A percentile compares a stretch with the other conserved stretches of the same genome.
These are phyloP conservation scores for Pharnaceum exiguum DNA, from an alignment of 148 eudicot species.

Conservation along the genomic window DNA sequence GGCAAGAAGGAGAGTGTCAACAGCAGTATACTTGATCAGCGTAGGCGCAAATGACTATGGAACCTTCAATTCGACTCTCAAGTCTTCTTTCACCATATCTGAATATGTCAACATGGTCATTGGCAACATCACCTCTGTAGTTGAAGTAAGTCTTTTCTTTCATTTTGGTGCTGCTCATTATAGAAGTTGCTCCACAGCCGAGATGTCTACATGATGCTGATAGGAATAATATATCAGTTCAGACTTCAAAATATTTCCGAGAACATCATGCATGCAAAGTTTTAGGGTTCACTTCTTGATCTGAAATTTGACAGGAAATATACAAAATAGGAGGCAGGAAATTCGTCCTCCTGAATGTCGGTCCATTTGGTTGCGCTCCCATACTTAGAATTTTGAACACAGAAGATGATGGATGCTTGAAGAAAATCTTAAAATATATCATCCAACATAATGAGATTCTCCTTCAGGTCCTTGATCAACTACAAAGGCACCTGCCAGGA, in stretches of 20 bases:
- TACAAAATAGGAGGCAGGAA: slow-evolving; percentile 34
- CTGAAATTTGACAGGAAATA: slow-evolving; percentile 16
- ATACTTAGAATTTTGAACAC: slow-evolving; percentile 7
- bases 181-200: no score
- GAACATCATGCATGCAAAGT: no score
- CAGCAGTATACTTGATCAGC: slow-evolving; percentile 31
- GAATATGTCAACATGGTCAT: slow-evolving; percentile 23
- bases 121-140: slow-evolving; percentile 30
- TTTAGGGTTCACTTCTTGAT: neutral
- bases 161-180: no score
- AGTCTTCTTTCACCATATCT: slow-evolving; percentile 4
- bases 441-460: no score
- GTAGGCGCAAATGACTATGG: slow-evolving; percentile 37
- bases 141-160: slow-evolving; percentile 15
- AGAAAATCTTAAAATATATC: no score
- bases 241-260: no score
- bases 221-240: no score
- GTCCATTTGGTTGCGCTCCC: slow-evolving; percentile 34
- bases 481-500: slow-evolving; percentile 25
- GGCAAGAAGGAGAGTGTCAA: slow-evolving; percentile 19
- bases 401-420: slow-evolving; percentile 9
- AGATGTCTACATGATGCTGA: no score
- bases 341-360: slow-evolving; percentile 30
- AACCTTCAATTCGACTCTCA: slow-evolving; percentile 6
- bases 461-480: no score